Base-by-base conservation (phyloP, 2,329 filamentous ascomycete species). In the Fusarium sp. region DNA sequence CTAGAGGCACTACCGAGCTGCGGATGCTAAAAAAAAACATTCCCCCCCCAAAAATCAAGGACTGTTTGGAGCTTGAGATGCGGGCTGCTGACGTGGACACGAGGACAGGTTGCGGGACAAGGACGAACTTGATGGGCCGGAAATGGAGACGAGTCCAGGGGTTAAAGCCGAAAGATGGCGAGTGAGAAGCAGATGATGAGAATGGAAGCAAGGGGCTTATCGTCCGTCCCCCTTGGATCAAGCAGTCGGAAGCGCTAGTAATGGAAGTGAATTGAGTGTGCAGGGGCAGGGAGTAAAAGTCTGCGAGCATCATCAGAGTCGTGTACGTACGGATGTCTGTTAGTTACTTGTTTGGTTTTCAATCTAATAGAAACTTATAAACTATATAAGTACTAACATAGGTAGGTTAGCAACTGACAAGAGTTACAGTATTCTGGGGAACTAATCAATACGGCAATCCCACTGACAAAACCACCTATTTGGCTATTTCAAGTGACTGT, bases 61-160 rank as follows among this genome's bases (percentile, higher is more conserved):
- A 29, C 62, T 42, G 64, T 57, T 46, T 48, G 10, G 44, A 66
- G 49, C 51, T 60, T 45, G 46, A 54, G 57, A 38, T 55, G 64
- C 49, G 55, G 65, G 56, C 55, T 69, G 71, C 72, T 74, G 72
- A 74, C 72, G 72, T 60, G 72, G 72, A 74, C 72, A 73, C 59
- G 70, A 69, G 55, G 56, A 57, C 58, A 62, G 23, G 45, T 44
- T 56, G 42, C 49, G 61, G 41, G 54, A 72, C 70, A 25, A 68
- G 31, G 35, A 54, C 35, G 33, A 54, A 54, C 49, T 54, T 27
- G 25, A 38, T 39, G 19, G 33, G 46, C 48, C 41, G 54, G 42
- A 54, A 55, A 55, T 65, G 52, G 58, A 60, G 61, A 59, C 62
- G 58, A 45, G 60, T 49, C 46, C 46, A 72, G 69, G 69, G 68